Conservation (phyloP, 768 basidiomycete species). For the Pulveroboletus sp. region DNA sequence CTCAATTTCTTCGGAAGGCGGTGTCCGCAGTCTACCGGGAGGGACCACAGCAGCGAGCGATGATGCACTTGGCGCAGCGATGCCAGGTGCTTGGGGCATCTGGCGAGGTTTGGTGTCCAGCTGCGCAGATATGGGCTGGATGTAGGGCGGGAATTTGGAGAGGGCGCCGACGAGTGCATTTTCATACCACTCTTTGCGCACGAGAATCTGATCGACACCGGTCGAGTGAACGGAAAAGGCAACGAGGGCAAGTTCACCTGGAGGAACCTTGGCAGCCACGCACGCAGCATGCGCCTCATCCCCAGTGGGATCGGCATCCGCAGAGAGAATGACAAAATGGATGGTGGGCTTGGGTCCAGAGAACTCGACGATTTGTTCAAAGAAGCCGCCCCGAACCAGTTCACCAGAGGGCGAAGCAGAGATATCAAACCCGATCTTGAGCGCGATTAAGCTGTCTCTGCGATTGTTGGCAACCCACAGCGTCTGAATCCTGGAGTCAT, state of each 20-base stretch:
- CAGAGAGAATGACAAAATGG: conserved; percentile 85
- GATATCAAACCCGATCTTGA: conserved; percentile 68
- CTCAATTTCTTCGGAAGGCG: conserved; percentile 74
- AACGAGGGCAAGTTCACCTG: conserved; percentile 76
- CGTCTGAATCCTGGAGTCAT: conserved; percentile 82
- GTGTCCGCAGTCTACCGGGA: conserved; percentile 56
- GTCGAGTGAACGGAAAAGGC: conserved; percentile 87
- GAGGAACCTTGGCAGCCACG: conserved; percentile 73
- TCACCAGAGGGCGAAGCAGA: conserved; percentile 57
- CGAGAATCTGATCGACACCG: conserved; percentile 87
- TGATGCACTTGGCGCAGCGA: conserved; percentile 15
- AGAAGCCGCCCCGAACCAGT: conserved; percentile 60
- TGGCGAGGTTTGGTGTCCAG: conserved; percentile 28
- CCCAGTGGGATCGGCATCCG: conserved; percentile 78
- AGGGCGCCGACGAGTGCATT: conserved; percentile 52
- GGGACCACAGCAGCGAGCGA: conserved; percentile 22
- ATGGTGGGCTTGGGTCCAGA: conserved; percentile 81
- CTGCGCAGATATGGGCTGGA: conserved; percentile 21
- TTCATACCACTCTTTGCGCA: conserved; percentile 84
- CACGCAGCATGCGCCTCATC: conserved; percentile 84
- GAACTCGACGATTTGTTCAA: conserved; percentile 85
- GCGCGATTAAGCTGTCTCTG: conserved; percentile 79
- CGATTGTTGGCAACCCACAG: conserved; percentile 87
- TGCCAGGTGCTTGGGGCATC: conserved; percentile 27
- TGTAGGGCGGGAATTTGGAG: conserved; percentile 61